These are phyloP conservation scores for Coccomyxa sp. DNA, from an alignment of 139 green algal genomes.

Conservation along the genomic window DNA sequence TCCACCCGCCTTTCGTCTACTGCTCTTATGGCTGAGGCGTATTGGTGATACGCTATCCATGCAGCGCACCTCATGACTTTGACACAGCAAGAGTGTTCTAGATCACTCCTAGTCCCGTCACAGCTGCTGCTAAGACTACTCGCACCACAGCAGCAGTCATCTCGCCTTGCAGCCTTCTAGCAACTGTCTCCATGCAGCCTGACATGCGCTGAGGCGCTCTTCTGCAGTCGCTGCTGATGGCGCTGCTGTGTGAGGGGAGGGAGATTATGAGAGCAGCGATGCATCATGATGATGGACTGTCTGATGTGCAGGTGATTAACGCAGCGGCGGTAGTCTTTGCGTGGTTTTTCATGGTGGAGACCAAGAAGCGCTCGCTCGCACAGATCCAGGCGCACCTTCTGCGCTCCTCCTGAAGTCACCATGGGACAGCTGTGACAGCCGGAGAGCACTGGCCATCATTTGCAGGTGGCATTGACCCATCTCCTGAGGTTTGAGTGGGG, in stretches of 20 bases:
- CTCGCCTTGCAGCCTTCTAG: background rate
- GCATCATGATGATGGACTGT: background rate
- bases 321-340: slow-evolving; percentile 32
- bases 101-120: background rate
- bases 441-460: too few relatives aligned
- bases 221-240: background rate
- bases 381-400: slow-evolving; percentile 17
- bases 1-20: background rate
- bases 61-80: background rate
- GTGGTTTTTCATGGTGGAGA: slow-evolving; percentile 47
- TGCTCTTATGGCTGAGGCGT: background rate
- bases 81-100: background rate
- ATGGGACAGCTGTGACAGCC: too few relatives aligned
- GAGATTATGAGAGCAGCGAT: too few relatives aligned
- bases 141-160: background rate
- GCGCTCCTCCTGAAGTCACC: too few relatives aligned
- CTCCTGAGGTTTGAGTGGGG: too few relatives aligned
- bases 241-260: too few relatives aligned
- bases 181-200: background rate
- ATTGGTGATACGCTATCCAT: background rate
- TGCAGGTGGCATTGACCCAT: too few relatives aligned
- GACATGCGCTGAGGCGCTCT: background rate
- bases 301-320: slow-evolving; percentile 22
- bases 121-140: background rate
- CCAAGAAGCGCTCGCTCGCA: slow-evolving; percentile 29